These are phyloP conservation scores for Cyberlindnera euphorbiae DNA, from an alignment of 805 yeast genomes.

Conservation along the genomic window DNA sequence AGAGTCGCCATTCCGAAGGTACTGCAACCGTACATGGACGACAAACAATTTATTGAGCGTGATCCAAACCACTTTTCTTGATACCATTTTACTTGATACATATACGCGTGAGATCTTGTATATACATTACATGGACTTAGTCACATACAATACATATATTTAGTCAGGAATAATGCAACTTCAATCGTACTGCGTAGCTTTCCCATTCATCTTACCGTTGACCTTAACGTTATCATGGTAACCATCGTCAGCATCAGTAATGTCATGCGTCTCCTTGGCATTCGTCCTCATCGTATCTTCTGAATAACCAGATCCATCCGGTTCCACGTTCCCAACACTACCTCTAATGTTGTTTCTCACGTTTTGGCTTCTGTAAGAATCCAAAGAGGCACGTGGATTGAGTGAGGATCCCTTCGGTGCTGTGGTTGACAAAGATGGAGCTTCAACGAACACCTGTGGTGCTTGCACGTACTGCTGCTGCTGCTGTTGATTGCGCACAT, in stretches of 20 bases:
- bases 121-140: not conserved
- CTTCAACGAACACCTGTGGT: conserved; percentile 15
- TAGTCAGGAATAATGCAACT: too few relatives aligned
- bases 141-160: too few relatives aligned
- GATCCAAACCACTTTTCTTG: too few relatives aligned
- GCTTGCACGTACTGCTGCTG: conserved; percentile 1
- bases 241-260: conserved; percentile 7
- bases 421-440: too few relatives aligned
- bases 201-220: conserved; percentile 30
- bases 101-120: not conserved
- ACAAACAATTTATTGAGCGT: conserved; percentile 26
- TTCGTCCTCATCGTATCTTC: conserved; percentile 21
- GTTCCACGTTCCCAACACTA: conserved; percentile 1
- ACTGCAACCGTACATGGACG: conserved; percentile 70
- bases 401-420: conserved; percentile 7
- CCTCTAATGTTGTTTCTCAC: too few relatives aligned
- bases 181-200: conserved; percentile 1
- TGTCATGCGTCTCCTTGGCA: conserved; percentile 24
- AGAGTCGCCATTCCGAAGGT: conserved; percentile 62
- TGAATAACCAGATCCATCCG: conserved; percentile 21
- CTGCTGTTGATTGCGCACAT: conserved; percentile 3
- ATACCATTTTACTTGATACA: too few relatives aligned
- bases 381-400: conserved; percentile 7
- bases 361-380: conserved; percentile 4
- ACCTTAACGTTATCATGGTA: not conserved